phyloP scores from a whole-genome alignment of 2,329 filamentous ascomycete species.

The Aspergillus ustus region DNA sequence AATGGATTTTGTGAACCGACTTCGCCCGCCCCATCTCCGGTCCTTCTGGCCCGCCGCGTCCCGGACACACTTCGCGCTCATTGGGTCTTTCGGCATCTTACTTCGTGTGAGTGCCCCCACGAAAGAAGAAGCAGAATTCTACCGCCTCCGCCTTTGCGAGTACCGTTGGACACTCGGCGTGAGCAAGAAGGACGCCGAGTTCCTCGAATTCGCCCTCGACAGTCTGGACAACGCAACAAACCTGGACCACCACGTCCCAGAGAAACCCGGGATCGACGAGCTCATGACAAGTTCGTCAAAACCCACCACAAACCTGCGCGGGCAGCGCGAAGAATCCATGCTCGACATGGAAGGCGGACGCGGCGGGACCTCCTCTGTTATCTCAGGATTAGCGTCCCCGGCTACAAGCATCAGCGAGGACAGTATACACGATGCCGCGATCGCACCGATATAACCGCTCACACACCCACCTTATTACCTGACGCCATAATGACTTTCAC shows the following conservation, averaged over 20 bases:
- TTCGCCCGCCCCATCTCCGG: constrained; percentile 83
- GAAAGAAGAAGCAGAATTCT: constrained; percentile 89
- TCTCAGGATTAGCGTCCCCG: constrained; percentile 44
- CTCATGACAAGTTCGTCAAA: constrained; percentile 41
- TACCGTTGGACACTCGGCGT: constrained; percentile 95
- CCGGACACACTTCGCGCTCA: constrained; percentile 80
- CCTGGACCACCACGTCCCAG: constrained; percentile 69
- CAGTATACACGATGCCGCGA: constrained; percentile 32
- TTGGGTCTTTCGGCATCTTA: constrained; percentile 89
- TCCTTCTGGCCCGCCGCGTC: constrained; percentile 73
- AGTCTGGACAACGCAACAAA: constrained; percentile 75
- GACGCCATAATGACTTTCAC: constrained; percentile 19
- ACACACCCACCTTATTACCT: constrained; percentile 1
- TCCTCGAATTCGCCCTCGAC: constrained; percentile 69
- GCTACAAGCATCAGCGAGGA: constrained; percentile 42
- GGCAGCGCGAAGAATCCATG: constrained; percentile 32
- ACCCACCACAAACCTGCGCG: constrained; percentile 25
- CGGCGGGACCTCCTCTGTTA: constrained; percentile 39
- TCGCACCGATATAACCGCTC: constrained; percentile 15
- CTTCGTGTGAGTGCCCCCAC: constrained; percentile 88
- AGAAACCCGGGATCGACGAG: constrained; percentile 67
- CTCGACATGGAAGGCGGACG: constrained; percentile 27
- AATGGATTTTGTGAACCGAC: constrained; percentile 95
- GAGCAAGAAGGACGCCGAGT: constrained; percentile 70
- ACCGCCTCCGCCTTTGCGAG: constrained; percentile 80